Conservation (phyloP, 192 early-diverging fungal species). For the Coemansia sp. region DNA sequence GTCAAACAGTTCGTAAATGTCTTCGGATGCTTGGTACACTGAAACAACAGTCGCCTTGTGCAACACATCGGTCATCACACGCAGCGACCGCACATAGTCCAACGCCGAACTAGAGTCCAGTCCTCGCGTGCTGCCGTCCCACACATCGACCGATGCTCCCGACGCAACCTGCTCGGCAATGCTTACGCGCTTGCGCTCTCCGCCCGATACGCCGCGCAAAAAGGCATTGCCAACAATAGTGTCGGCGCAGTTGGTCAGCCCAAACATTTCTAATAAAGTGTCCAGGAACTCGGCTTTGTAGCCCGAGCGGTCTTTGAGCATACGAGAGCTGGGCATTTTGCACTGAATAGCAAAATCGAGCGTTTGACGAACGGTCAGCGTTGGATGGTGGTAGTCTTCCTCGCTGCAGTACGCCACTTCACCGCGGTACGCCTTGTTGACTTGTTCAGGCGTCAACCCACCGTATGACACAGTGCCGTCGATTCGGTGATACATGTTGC, state of each 20-base stretch:
- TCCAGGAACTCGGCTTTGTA: conserved; percentile 57
- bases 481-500: conserved; percentile 57
- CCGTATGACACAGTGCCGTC: conserved; percentile 65
- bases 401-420: conserved; percentile 81
- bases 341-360: conserved; percentile 74
- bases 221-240: conserved; percentile 71
- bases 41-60: conserved; percentile 64
- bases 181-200: conserved; percentile 75
- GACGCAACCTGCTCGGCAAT: conserved; percentile 76
- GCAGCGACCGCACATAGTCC: conserved; percentile 73
- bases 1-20: conserved; percentile 65
- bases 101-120: conserved; percentile 80
- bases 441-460: conserved; percentile 62
- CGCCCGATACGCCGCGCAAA: conserved; percentile 77
- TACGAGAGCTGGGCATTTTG: conserved; percentile 70
- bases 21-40: conserved; percentile 74
- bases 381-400: conserved; percentile 77
- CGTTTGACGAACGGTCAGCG: conserved; percentile 77
- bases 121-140: conserved; percentile 74
- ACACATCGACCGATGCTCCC: conserved; percentile 61
- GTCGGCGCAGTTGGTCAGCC: conserved; percentile 52
- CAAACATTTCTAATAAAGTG: conserved; percentile 57
- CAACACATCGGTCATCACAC: conserved; percentile 70
- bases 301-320: conserved; percentile 64
- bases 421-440: conserved; percentile 65